These are phyloP conservation scores for Starmera caribaea DNA, from an alignment of 805 yeast genomes.

Conservation along the genomic window DNA sequence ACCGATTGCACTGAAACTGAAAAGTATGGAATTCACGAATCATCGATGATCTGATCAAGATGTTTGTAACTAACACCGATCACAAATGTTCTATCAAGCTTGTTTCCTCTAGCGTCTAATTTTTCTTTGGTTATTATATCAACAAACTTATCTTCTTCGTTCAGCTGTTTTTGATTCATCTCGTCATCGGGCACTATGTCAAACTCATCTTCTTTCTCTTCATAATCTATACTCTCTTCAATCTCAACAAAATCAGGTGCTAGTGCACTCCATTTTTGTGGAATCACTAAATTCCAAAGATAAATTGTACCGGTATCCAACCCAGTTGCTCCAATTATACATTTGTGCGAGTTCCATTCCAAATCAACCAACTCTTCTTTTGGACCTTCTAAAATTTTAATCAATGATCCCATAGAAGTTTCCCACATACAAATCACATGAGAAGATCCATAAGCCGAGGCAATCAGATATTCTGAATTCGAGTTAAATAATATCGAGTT, in stretches of 20 bases:
- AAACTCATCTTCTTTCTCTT: conserved; percentile 86
- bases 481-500: conserved; percentile 68
- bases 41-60: conserved; percentile 10
- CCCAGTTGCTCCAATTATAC: conserved; percentile 76
- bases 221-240: conserved; percentile 83
- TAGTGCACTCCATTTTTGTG: conserved; percentile 92
- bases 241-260: conserved; percentile 96
- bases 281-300: conserved; percentile 71
- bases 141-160: conserved; percentile 55
- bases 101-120: conserved; percentile 67
- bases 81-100: conserved; percentile 43
- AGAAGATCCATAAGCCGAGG: conserved; percentile 79
- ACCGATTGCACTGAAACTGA: too few relatives aligned
- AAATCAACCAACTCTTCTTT: conserved; percentile 80
- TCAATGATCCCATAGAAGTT: conserved; percentile 76
- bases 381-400: conserved; percentile 84
- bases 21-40: background rate
- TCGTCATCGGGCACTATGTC: conserved; percentile 67
- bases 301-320: conserved; percentile 76
- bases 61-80: conserved; percentile 40
- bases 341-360: conserved; percentile 73
- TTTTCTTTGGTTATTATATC: conserved; percentile 60
- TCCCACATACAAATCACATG: conserved; percentile 94
- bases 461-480: conserved; percentile 75
- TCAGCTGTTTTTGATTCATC: conserved; percentile 47